Conservation (phyloP, 805 yeast species). For the Tetrapisispora taiwanensis region DNA sequence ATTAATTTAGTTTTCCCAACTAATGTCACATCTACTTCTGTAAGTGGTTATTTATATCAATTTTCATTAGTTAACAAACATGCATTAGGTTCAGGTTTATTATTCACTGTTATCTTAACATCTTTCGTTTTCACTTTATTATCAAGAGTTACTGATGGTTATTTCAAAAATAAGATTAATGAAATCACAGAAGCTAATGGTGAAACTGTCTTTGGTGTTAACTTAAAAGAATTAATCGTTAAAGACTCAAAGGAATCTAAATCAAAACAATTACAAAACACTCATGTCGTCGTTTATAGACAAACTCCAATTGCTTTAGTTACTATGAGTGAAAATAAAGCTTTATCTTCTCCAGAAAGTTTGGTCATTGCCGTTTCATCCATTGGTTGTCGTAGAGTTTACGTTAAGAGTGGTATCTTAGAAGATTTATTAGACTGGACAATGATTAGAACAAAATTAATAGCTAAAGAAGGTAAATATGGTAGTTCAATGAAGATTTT, state of each 20-base stretch:
- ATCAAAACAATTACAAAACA: conserved; percentile 27
- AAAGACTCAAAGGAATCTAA: neutral
- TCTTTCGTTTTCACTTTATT: conserved; percentile 33
- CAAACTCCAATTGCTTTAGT: conserved; percentile 62
- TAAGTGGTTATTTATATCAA: conserved; percentile 17
- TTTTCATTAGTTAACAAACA: conserved; percentile 18
- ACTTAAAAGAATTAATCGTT: conserved; percentile 20
- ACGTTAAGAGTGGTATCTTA: conserved; percentile 52
- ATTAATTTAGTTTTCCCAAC: conserved; percentile 17
- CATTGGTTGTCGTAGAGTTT: conserved; percentile 58
- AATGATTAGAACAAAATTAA: conserved; percentile 34
- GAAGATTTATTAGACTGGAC: conserved; percentile 57
- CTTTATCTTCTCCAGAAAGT: conserved; percentile 32
- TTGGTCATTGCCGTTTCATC: conserved; percentile 46
- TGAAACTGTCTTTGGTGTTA: conserved; percentile 38
- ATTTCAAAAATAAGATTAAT: conserved; percentile 34
- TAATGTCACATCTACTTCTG: conserved; percentile 9
- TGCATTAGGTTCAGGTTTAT: conserved; percentile 27
- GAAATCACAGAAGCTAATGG: conserved; percentile 30
- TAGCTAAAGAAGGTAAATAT: conserved; percentile 29
- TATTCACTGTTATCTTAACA: conserved; percentile 32
- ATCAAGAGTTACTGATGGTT: conserved; percentile 38
- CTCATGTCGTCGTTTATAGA: conserved; percentile 52
- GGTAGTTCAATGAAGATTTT: conserved; percentile 31
- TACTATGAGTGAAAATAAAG: conserved; percentile 36